Base-by-base conservation (phyloP, 164 flowering plant species). In the Houttuynia cordata region DNA sequence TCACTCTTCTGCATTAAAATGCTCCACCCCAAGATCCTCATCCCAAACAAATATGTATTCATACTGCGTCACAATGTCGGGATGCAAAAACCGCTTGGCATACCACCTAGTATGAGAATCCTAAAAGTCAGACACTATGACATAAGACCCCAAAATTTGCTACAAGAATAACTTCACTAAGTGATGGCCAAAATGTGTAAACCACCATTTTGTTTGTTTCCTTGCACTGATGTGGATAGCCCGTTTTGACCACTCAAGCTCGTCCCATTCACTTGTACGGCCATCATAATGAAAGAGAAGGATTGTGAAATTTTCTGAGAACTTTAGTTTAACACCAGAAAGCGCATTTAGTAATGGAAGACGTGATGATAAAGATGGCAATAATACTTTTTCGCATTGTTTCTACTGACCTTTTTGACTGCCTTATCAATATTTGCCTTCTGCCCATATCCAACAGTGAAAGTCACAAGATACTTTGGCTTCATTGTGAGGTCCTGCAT, bases 41-140 rank as follows among this genome's bases (percentile, higher is more conserved):
- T 94, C 99, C 99, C 99, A 94, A 24, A 94, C 80, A 70, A 94
- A 94, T 56, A 94, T 85, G 68, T 87, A 94, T 17, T 94, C 99
- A 67, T 87, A 91, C 12, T 86, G 62, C 1, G 99, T 94, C 62
- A 94, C 88, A 69, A 94, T 80, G 69, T 88, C 90, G 20, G 97
- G 99, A 71, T 94, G 97, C 76, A 94, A 69, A 75, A 91, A 94
- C 17, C 99, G 75, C 72, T 94, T 94, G 1, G 97, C 97, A 72
- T 84, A 91, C 98, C 97, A 92, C 98, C 98, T 92, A 53, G 37
- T 6, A 30, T 30, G 37, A 6, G 6, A 2, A 30, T 30, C 37
- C 6, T 30, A 30, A 30, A 6, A 30, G 37, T 30, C 37, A 30
- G 37, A 30, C 37, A 30, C 6, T 2, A 6, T 30, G 37, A 30